Evolutionary conservation across 441 rosid genomes (phyloP), one percentile per base, ranked within the genome.

Genomic region (Corymbia citriodora): DNA sequence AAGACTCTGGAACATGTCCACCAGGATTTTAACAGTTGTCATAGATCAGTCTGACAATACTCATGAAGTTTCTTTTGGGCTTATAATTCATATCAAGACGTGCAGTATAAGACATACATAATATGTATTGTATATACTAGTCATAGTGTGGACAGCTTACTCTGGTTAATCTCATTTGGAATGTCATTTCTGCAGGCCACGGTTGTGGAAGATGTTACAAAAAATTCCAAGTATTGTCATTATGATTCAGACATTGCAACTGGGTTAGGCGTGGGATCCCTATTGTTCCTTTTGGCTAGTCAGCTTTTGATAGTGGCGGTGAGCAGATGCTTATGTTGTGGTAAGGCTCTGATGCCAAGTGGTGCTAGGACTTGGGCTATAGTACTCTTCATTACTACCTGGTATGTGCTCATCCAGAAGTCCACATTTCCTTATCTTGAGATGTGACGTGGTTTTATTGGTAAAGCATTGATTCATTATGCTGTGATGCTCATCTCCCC

Each of bases 231-330:
- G 40, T 96, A 94, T 90, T 96, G 98, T 92, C 92, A 70, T 36
- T 98, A 97, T 88, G 97, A 97, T 81, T 95, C 95, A 18, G 99
- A 98, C 89, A 96, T 95, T 45, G 96, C 99, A 8, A 96, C 99
- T 2, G 94, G 97, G 87, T 93, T 96, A 13, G 99, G 99, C 19
- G 96, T 93, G 36, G 97, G 97, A 88, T 92, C 99, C 49, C 92
- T 96, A 52, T 89, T 96, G 48, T 59, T 93, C 88, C 97, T 98
- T 63, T n/a, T 96, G 89, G 92, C 92, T 36, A 94, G 96, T 92
- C 99, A 97, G 90, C 52, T 93, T 89, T 90, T 98, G 55, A 94
- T 97, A 72, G 94, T 96, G 97, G 93, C 88, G 29, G 97, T 90
- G 4, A 96, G 96, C 88, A 90, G 95, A 89, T 98, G 99, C 93